Evolutionary conservation across 352 stramenopile species (phyloP).

Genomic region (Nothophytophthora sp.): DNA sequence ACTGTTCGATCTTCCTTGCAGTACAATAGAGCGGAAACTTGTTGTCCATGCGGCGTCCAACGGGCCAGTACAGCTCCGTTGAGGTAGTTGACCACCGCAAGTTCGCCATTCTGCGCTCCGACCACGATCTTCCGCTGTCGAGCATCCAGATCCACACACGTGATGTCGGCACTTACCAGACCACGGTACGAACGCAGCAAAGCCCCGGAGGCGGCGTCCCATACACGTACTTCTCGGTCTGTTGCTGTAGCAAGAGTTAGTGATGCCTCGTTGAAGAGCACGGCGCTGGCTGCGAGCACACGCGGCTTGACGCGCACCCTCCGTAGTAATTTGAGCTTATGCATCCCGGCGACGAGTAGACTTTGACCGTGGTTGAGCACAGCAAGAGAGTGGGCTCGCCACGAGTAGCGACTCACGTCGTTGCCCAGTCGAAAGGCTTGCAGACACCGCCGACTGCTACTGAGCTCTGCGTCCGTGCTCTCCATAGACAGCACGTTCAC

Average conservation of each 20-base stretch:
- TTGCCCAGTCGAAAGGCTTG: constrained; percentile 71
- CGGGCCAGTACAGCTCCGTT: constrained; percentile 66
- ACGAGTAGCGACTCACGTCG: constrained; percentile 60
- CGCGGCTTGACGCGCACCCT: constrained; percentile 64
- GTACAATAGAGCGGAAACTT: constrained; percentile 70
- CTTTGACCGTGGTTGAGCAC: constrained; percentile 66
- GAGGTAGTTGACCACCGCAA: constrained; percentile 77
- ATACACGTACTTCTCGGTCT: constrained; percentile 67
- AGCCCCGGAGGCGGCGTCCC: constrained; percentile 56
- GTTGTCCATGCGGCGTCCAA: constrained; percentile 63
- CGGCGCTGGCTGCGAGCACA: constrained; percentile 54
- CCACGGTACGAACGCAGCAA: constrained; percentile 68
- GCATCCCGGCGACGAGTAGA: constrained; percentile 54
- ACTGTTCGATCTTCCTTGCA: constrained; percentile 79
- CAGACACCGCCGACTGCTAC: constrained; percentile 51
- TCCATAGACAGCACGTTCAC: constrained; percentile 63
- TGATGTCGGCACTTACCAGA: constrained; percentile 59
- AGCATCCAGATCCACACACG: constrained; percentile 68
- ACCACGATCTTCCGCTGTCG: constrained; percentile 73
- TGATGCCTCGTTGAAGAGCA: constrained; percentile 70
- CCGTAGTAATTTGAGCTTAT: constrained; percentile 77
- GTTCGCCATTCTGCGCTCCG: constrained; percentile 62
- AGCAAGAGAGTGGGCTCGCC: constrained; percentile 62
- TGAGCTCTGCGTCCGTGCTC: constrained; percentile 56
- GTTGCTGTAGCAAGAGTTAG: constrained; percentile 73